Evolutionary conservation across 1,284 basidiomycete species (phyloP).

Genomic region (Sporisorium reilianum): DNA sequence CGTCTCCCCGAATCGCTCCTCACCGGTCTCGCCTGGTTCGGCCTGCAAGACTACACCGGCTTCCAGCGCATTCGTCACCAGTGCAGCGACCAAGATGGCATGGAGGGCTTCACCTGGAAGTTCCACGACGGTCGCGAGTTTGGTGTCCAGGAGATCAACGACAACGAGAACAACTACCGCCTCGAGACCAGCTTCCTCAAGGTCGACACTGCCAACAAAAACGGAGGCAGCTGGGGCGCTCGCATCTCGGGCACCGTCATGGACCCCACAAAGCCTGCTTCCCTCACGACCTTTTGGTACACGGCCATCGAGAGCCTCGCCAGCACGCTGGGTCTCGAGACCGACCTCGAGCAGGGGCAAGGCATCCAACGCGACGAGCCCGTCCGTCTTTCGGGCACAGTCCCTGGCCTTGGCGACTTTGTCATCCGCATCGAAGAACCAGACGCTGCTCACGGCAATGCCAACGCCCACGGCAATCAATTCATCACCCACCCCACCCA

Average conservation of each 20-base stretch:
- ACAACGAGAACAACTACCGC: slow-evolving; percentile 83
- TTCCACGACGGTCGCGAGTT: slow-evolving; percentile 86
- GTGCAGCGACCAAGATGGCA: slow-evolving; percentile 87
- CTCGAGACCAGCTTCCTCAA: slow-evolving; percentile 88
- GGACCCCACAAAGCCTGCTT: slow-evolving; percentile 73
- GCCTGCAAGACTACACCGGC: slow-evolving; percentile 45
- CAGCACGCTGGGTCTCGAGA: slow-evolving; percentile 76
- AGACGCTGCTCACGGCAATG: slow-evolving; percentile 68
- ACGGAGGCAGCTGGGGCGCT: slow-evolving; percentile 82
- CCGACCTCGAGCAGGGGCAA: slow-evolving; percentile 76
- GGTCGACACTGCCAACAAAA: slow-evolving; percentile 71
- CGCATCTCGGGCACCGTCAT: slow-evolving; percentile 86
- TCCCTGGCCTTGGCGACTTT: slow-evolving; percentile 84
- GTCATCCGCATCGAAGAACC: slow-evolving; percentile 83
- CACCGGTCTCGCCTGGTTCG: slow-evolving; percentile 86
- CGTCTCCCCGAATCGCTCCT: slow-evolving; percentile 85
- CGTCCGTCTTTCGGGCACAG: slow-evolving; percentile 78
- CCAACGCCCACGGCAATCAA: slow-evolving; percentile 72
- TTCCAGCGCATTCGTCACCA: slow-evolving; percentile 78
- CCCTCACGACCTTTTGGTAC: slow-evolving; percentile 84
- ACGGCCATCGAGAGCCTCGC: slow-evolving; percentile 86
- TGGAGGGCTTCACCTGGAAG: slow-evolving; percentile 86
- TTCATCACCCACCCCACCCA: slow-evolving; percentile 48
- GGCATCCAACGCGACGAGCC: slow-evolving; percentile 72
- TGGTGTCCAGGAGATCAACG: slow-evolving; percentile 84